phyloP scores from a whole-genome alignment of 2,329 filamentous ascomycete genomes.

The Cadophora sp. region DNA sequence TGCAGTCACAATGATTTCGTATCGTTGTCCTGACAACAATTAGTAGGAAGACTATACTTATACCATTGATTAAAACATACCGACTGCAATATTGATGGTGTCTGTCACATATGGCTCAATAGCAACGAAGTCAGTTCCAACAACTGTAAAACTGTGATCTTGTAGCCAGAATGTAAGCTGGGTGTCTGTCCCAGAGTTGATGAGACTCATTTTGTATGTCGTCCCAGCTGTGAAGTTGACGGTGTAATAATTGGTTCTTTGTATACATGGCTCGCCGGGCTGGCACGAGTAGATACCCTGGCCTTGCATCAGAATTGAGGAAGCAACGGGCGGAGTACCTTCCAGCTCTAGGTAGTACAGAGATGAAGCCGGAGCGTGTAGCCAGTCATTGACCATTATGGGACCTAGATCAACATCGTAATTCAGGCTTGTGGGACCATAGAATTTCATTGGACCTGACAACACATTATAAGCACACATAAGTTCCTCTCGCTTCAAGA shows the following conservation, averaged over 20 bases:
- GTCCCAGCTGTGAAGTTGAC: conserved; percentile 58
- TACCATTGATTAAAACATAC: background rate
- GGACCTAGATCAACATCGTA: conserved; percentile 69
- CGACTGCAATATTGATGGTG: background rate
- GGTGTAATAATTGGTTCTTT: conserved; percentile 56
- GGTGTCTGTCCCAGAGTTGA: conserved; percentile 45
- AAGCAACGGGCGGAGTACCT: conserved; percentile 13
- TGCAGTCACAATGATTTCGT: too few species aligned
- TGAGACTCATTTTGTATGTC: conserved; percentile 49
- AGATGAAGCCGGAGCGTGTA: conserved; percentile 50
- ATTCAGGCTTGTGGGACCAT: conserved; percentile 61
- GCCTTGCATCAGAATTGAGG: conserved; percentile 38
- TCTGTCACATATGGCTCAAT: conserved; percentile 26
- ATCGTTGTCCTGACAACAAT: too few species aligned
- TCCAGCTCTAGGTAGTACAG: conserved; percentile 14
- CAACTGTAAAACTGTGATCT: conserved; percentile 30
- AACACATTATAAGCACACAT: conserved; percentile 49
- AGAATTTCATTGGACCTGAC: conserved; percentile 64
- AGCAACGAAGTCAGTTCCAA: conserved; percentile 31
- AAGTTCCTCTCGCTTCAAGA: too few species aligned
- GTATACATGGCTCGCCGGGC: conserved; percentile 50
- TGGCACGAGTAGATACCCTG: conserved; percentile 57
- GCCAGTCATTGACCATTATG: conserved; percentile 50
- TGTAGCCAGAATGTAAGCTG: conserved; percentile 29
- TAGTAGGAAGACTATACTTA: too few species aligned